These are phyloP conservation scores for Diversispora eburnea DNA, from an alignment of 192 early-diverging fungal genomes.

Conservation along the genomic window DNA sequence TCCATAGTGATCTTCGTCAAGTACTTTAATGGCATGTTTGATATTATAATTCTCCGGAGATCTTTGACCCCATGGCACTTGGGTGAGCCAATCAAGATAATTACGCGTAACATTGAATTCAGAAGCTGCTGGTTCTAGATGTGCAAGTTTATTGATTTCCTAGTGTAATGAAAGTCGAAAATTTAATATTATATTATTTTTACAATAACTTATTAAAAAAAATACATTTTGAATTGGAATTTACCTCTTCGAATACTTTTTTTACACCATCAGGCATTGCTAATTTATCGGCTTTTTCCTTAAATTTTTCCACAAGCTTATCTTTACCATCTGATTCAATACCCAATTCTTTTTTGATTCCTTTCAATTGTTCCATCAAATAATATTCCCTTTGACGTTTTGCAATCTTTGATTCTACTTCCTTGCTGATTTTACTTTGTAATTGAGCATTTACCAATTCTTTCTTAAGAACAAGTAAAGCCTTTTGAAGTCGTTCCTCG, in stretches of 20 bases:
- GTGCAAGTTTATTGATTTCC: conserved; percentile 90
- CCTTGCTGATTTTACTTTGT: conserved; percentile 95
- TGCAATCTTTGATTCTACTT: conserved; percentile 97
- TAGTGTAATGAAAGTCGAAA: conserved; percentile 30
- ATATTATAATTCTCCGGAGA: conserved; percentile 93
- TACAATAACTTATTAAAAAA: not conserved
- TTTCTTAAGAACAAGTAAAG: conserved; percentile 92
- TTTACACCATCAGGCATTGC: conserved; percentile 86
- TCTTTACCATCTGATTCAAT: conserved; percentile 98
- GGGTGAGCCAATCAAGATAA: conserved; percentile 98
- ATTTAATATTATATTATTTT: not conserved
- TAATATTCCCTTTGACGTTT: conserved; percentile 98
- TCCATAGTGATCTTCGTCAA: conserved; percentile 99
- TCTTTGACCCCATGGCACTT: conserved; percentile 93
- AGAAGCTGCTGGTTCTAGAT: conserved; percentile 90
- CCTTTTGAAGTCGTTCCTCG: conserved; percentile 88
- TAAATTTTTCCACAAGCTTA: conserved; percentile 93
- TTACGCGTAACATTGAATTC: conserved; percentile 99
- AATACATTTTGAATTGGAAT: not conserved
- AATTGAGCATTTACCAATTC: conserved; percentile 96
- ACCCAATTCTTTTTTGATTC: conserved; percentile 98
- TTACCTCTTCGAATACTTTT: conserved; percentile 92
- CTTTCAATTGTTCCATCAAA: conserved; percentile 98
- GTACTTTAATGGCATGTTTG: conserved; percentile 73
- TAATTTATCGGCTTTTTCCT: conserved; percentile 77